Conservation (phyloP, 1,284 basidiomycete genomes). For the Moesziomyces sp. region DNA sequence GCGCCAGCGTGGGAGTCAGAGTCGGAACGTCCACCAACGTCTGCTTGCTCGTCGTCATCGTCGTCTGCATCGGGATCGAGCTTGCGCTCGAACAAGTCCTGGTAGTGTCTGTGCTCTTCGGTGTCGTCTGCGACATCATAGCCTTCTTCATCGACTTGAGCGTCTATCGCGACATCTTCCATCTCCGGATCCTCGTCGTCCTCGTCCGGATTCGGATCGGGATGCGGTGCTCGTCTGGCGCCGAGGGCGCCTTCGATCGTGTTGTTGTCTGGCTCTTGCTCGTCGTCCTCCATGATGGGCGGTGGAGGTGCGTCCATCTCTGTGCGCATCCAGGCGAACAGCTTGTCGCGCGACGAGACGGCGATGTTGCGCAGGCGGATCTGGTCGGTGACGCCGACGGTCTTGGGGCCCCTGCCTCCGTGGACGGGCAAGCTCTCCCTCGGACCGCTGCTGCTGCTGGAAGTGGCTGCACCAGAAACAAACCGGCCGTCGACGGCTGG, state of each 20-base stretch:
- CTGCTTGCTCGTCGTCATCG: slow-evolving; percentile 13
- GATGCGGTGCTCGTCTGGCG: slow-evolving; percentile 2
- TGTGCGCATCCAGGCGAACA: slow-evolving; percentile 62
- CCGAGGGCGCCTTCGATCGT: slow-evolving; percentile 21
- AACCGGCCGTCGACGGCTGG: slow-evolving; percentile 41
- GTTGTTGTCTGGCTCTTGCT: slow-evolving; percentile 33
- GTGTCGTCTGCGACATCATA: slow-evolving; percentile 28
- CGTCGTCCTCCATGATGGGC: slow-evolving; percentile 46
- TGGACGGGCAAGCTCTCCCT: slow-evolving; percentile 43
- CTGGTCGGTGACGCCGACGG: slow-evolving; percentile 54
- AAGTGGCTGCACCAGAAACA: neutral
- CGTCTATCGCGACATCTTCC: slow-evolving; percentile 31
- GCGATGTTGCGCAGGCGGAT: slow-evolving; percentile 60
- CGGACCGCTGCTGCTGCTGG: neutral
- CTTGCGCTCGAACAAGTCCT: slow-evolving; percentile 46
- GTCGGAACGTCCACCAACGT: neutral
- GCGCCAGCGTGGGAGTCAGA: neutral
- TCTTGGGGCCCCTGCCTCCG: slow-evolving; percentile 42
- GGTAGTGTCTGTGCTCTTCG: slow-evolving; percentile 40
- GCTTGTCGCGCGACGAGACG: slow-evolving; percentile 50
- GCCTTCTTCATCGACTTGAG: slow-evolving; percentile 6
- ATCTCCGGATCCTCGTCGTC: slow-evolving; percentile 22
- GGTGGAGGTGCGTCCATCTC: slow-evolving; percentile 51
- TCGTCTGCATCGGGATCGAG: slow-evolving; percentile 46
- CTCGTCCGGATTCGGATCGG: neutral